Conservation (phyloP, 2,329 filamentous ascomycete genomes). For the Tricladium varicosporioides region DNA sequence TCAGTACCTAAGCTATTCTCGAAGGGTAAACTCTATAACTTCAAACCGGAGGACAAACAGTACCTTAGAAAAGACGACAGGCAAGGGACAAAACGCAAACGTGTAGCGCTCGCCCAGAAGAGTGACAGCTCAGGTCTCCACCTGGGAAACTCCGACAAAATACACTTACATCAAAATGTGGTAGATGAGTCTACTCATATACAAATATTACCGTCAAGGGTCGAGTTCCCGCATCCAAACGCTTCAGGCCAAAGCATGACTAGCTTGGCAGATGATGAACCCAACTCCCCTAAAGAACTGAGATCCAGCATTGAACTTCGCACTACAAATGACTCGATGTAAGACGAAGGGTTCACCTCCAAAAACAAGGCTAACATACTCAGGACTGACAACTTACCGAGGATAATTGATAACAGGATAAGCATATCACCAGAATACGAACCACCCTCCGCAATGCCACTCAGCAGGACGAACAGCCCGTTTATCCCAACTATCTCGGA, state of each 20-base stretch:
- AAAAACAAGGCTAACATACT: not conserved
- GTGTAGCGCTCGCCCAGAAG: not conserved
- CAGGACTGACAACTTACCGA: conserved; percentile 1
- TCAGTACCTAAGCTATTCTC: not conserved
- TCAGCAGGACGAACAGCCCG: not conserved
- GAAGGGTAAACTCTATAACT: not conserved
- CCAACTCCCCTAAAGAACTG: no score
- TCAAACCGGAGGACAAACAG: not conserved
- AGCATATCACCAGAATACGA: conserved; percentile 13
- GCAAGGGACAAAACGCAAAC: not conserved
- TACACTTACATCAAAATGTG: not conserved
- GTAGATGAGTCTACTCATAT: not conserved
- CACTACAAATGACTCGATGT: not conserved
- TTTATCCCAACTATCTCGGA: not conserved
- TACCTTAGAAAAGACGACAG: not conserved
- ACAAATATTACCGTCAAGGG: no score
- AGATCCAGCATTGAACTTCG: no score
- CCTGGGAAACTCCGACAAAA: not conserved
- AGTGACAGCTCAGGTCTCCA: not conserved
- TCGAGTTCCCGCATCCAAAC: no score
- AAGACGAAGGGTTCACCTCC: not conserved
- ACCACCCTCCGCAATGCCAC: conserved; percentile 8
- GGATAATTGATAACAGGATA: not conserved
- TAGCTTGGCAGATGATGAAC: no score
- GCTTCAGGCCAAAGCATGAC: no score